phyloP scores from a whole-genome alignment of 2,329 filamentous ascomycete species.

The Aureobasidium melanogenum region DNA sequence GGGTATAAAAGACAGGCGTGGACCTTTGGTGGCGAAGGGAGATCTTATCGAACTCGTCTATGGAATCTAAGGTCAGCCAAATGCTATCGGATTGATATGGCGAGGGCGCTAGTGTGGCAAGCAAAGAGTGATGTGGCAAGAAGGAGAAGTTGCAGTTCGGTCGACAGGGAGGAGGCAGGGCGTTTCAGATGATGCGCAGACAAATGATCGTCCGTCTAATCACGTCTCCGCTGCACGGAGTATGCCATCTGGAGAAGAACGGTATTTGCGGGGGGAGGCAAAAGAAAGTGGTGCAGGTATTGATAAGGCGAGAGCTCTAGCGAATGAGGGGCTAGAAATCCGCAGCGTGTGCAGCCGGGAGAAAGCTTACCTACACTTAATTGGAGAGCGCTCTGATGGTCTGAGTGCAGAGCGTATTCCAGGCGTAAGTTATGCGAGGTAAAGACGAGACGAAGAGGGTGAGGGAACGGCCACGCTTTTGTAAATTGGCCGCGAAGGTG shows the following conservation, averaged over 20 bases:
- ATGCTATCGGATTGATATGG: neutral
- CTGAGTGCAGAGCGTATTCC: conserved; percentile 7
- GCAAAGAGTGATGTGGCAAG: neutral
- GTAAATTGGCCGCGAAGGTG: conserved; percentile 9
- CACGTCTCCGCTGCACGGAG: conserved; percentile 1
- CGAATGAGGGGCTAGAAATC: conserved; percentile 12
- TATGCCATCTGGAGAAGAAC: conserved; percentile 4
- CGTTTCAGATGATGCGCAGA: conserved; percentile 9
- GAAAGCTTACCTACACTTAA: conserved; percentile 6
- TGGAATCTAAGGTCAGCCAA: neutral
- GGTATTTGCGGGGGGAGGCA: conserved; percentile 11
- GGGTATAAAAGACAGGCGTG: neutral
- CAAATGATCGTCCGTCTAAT: neutral
- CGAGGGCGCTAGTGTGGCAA: neutral
- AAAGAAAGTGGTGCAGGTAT: conserved; percentile 12
- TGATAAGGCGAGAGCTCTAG: conserved; percentile 4
- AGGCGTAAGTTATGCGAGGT: conserved; percentile 1
- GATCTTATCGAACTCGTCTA: conserved; percentile 5
- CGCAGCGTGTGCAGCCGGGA: conserved; percentile 4
- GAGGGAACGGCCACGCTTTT: conserved; percentile 10
- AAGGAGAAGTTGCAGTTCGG: neutral
- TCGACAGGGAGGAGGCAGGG: neutral
- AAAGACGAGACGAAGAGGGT: conserved; percentile 7
- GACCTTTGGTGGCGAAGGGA: neutral
- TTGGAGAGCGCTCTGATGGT: conserved; percentile 2